Conservation (phyloP, 495 filamentous ascomycete genomes). For the Penicillium fimorum region DNA sequence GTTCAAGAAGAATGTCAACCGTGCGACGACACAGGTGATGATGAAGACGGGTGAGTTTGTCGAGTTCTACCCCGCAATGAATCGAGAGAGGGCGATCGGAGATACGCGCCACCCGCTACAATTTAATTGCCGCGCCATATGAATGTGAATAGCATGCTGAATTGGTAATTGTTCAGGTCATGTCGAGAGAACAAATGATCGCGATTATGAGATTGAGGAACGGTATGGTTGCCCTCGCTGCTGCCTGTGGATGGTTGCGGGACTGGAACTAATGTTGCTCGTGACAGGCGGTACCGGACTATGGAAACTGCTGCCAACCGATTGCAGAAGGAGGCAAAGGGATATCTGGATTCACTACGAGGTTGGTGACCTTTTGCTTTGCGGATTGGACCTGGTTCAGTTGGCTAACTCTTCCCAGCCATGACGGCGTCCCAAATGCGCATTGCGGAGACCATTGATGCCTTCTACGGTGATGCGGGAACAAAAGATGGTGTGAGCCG, state of each 20-base stretch:
- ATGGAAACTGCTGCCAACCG: slow-evolving; percentile 92
- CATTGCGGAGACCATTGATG: slow-evolving; percentile 98
- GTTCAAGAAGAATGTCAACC: slow-evolving; percentile 98
- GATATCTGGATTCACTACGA: slow-evolving; percentile 92
- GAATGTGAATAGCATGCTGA: not conserved
- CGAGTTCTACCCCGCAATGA: slow-evolving; percentile 24
- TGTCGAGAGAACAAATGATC: slow-evolving; percentile 96
- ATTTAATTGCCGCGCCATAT: not conserved
- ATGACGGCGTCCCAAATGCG: slow-evolving; percentile 99
- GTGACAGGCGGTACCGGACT: slow-evolving; percentile 80
- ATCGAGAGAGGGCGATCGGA: slow-evolving; percentile 4
- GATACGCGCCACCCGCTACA: not conserved
- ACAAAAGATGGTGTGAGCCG: slow-evolving; percentile 90
- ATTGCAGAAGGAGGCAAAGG: slow-evolving; percentile 95
- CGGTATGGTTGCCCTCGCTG: slow-evolving; percentile 51
- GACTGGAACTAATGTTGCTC: slow-evolving; percentile 12
- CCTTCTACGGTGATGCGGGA: slow-evolving; percentile 96
- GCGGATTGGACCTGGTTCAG: not conserved
- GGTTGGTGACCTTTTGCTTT: slow-evolving; percentile 46
- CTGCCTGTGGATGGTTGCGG: not conserved
- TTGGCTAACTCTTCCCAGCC: slow-evolving; percentile 48
- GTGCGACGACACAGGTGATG: slow-evolving; percentile 98
- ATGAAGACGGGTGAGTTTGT: slow-evolving; percentile 83
- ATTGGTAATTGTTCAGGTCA: slow-evolving; percentile 56
- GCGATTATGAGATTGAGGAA: slow-evolving; percentile 98